A percentile compares a stretch with the other conserved stretches of the same genome.
These are phyloP conservation scores for Chlorella sp. DNA, from an alignment of 139 green algal species.

Conservation along the genomic window DNA sequence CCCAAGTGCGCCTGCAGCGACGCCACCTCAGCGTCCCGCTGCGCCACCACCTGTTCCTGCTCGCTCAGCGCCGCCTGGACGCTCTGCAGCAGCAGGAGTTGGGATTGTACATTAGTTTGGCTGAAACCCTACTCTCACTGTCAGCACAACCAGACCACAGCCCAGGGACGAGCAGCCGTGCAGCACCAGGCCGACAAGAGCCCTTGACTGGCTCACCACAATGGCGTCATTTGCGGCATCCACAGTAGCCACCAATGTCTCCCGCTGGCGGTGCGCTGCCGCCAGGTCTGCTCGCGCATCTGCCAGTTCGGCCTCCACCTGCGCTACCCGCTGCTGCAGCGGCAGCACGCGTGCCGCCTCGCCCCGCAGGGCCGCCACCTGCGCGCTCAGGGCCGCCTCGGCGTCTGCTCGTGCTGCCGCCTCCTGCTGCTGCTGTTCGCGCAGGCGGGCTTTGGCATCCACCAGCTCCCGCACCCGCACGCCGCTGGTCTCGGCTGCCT, in stretches of 20 bases:
- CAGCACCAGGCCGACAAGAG: no score
- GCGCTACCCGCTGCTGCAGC: slow-evolving; percentile 40
- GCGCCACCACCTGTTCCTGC: background rate
- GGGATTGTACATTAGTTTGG: no score
- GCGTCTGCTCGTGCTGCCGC: slow-evolving; percentile 43
- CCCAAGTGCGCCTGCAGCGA: slow-evolving; percentile 1
- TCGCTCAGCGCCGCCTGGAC: slow-evolving; percentile 19
- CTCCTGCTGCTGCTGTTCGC: slow-evolving; percentile 39
- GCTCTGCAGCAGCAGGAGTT: background rate
- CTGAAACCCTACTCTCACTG: no score
- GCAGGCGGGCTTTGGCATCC: slow-evolving; percentile 45
- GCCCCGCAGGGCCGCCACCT: slow-evolving; percentile 3
- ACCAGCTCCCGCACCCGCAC: slow-evolving; percentile 48
- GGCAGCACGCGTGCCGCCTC: background rate
- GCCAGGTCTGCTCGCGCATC: slow-evolving; percentile 20
- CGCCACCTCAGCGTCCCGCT: slow-evolving; percentile 16
- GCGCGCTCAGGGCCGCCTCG: slow-evolving; percentile 39
- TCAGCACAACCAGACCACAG: no score
- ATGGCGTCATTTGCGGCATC: slow-evolving; percentile 26
- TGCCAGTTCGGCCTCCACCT: slow-evolving; percentile 37
- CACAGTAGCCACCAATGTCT: slow-evolving; percentile 2
- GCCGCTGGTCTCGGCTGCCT: slow-evolving; percentile 37
- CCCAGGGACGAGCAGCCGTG: no score
- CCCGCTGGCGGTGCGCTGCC: background rate
- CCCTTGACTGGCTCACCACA: background rate